phyloP scores from a whole-genome alignment of 2,329 filamentous ascomycete genomes.

The Beauveria scarabaeidicola region DNA sequence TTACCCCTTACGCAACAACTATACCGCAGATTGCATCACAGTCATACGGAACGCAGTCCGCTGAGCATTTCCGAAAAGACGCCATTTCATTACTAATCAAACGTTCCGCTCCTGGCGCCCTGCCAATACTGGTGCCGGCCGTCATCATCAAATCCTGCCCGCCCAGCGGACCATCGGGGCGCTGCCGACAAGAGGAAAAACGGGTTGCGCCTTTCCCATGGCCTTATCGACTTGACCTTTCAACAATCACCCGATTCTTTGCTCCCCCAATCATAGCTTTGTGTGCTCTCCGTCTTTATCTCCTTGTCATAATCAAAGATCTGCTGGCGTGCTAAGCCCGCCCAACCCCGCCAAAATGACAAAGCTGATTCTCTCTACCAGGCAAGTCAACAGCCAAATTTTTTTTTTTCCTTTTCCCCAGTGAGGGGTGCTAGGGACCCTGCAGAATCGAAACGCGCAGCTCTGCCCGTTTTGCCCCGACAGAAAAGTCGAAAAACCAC shows the following conservation, averaged over 20 bases:
- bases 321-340: not conserved
- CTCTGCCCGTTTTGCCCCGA: not conserved
- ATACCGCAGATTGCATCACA: not conserved
- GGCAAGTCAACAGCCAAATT: conserved; percentile 44
- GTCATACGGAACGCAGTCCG: not conserved
- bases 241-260: not conserved
- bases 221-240: conserved; percentile 5
- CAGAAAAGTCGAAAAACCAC: not conserved
- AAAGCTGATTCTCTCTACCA: conserved; percentile 78
- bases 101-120: not conserved
- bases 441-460: not conserved
- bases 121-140: not conserved
- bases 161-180: conserved; percentile 10
- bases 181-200: not conserved
- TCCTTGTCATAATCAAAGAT: not conserved
- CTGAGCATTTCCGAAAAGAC: not conserved
- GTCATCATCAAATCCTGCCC: conserved; percentile 4
- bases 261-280: not conserved
- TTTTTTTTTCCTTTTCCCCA: conserved; percentile 3
- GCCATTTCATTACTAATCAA: conserved; percentile 11
- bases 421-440: not conserved
- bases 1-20: not conserved
- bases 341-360: conserved; percentile 41
- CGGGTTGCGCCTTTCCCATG: not conserved
- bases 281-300: not conserved